phyloP scores from a whole-genome alignment of 768 basidiomycete genomes.

The Russula brevipes region DNA sequence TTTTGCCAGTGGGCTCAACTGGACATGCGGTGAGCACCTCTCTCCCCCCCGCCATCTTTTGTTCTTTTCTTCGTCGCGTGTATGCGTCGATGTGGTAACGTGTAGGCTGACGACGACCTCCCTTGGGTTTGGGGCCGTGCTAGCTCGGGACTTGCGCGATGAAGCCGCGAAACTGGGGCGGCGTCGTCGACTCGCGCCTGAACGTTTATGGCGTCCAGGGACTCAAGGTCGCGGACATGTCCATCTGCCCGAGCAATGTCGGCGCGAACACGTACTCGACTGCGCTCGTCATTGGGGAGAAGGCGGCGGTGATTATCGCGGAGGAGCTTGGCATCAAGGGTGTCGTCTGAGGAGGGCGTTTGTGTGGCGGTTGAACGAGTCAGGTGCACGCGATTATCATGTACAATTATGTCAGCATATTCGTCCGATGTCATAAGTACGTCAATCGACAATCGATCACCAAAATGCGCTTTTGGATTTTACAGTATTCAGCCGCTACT shows the following conservation, averaged over 20 bases:
- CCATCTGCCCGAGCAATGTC: constrained; percentile 39
- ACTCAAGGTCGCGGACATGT: constrained; percentile 51
- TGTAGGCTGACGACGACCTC: neutral
- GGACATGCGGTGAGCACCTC: constrained; percentile 18
- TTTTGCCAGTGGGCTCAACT: neutral
- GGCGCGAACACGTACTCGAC: constrained; percentile 43
- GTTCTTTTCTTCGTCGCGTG: too few relatives aligned
- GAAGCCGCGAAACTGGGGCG: constrained; percentile 53
- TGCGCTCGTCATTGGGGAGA: constrained; percentile 50
- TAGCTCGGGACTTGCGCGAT: constrained; percentile 65
- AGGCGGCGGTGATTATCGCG: constrained; percentile 55
- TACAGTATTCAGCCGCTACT: too few relatives aligned
- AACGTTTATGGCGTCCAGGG: constrained; percentile 57
- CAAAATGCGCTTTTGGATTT: too few relatives aligned
- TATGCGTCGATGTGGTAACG: too few relatives aligned
- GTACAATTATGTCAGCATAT: too few relatives aligned
- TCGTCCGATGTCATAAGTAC: too few relatives aligned
- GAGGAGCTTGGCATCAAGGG: constrained; percentile 45
- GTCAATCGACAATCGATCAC: too few relatives aligned
- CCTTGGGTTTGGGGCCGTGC: neutral
- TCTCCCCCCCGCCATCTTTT: neutral
- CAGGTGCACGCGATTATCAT: too few relatives aligned
- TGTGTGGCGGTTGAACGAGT: too few relatives aligned
- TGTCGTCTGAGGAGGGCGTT: too few relatives aligned
- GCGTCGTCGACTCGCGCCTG: constrained; percentile 57